A percentile compares a stretch with the other conserved stretches of the same genome.
These are phyloP conservation scores for Arctium lappa DNA, from an alignment of 129 eudicot genomes.

Conservation along the genomic window DNA sequence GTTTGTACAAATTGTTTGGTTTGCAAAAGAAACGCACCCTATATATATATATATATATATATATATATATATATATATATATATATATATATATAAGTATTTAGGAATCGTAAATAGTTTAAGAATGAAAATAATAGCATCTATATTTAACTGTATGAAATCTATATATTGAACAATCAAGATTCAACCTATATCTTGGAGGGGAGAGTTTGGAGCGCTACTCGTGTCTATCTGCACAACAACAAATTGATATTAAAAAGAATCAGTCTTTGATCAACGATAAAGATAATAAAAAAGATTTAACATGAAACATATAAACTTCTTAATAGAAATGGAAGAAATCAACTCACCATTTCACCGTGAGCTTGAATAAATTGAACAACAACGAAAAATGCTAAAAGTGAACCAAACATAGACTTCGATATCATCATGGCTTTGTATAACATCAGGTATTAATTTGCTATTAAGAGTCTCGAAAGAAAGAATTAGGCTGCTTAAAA, in stretches of 20 bases:
- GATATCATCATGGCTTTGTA: conserved; percentile 23
- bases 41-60: too few relatives aligned
- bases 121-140: too few relatives aligned
- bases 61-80: too few relatives aligned
- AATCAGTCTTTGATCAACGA: neutral
- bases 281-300: neutral
- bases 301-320: neutral
- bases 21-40: too few relatives aligned
- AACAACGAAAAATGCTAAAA: conserved; percentile 17
- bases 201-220: neutral
- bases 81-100: too few relatives aligned
- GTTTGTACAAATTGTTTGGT: too few relatives aligned
- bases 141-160: too few relatives aligned
- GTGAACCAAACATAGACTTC: conserved; percentile 15
- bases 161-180: neutral
- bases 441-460: neutral
- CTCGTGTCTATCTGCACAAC: neutral
- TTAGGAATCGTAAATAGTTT: too few relatives aligned
- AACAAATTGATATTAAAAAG: neutral
- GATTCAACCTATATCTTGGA: conserved; percentile 8
- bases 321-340: neutral
- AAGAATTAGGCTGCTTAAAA: neutral
- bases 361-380: conserved; percentile 22
- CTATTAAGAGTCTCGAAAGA: neutral
- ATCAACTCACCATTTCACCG: neutral